Evolutionary conservation across 148 eudicot genomes (phyloP).

Genomic region (Nepenthes gracilis): DNA sequence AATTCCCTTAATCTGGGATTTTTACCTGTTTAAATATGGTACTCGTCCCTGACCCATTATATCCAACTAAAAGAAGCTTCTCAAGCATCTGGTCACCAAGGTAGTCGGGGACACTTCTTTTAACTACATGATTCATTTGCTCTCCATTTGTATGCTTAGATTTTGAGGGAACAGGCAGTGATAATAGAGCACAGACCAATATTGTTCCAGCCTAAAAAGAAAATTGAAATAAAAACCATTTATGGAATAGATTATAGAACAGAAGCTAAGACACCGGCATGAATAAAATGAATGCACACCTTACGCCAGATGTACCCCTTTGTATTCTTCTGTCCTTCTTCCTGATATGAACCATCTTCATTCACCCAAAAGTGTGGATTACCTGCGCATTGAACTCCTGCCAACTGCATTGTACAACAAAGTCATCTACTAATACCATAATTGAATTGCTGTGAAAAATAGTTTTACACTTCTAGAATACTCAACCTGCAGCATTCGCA

Average conservation of each 20-base stretch:
- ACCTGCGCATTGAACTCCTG: slow-evolving; percentile 99
- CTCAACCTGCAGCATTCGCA: slow-evolving; percentile 88
- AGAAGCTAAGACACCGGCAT: neutral
- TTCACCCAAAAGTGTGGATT: slow-evolving; percentile 99
- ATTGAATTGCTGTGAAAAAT: slow-evolving; percentile 2
- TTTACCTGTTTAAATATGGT: slow-evolving; percentile 92
- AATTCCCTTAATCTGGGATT: neutral
- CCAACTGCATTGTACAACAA: slow-evolving; percentile 42
- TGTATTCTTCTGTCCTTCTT: slow-evolving; percentile 97
- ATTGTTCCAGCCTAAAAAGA: slow-evolving; percentile 75
- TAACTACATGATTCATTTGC: slow-evolving; percentile 34
- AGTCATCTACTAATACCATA: slow-evolving; percentile 1
- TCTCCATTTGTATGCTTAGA: slow-evolving; percentile 42
- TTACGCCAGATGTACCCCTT: slow-evolving; percentile 98
- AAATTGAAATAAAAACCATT: neutral
- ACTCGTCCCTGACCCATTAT: slow-evolving; percentile 84
- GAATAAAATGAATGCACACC: slow-evolving; percentile 25
- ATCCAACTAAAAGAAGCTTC: slow-evolving; percentile 81
- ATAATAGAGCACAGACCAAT: slow-evolving; percentile 80
- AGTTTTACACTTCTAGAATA: slow-evolving; percentile 3
- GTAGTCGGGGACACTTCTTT: slow-evolving; percentile 50
- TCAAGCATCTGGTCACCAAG: slow-evolving; percentile 57
- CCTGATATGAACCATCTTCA: slow-evolving; percentile 98
- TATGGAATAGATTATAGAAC: neutral
- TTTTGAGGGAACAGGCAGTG: slow-evolving; percentile 88